phyloP scores from a whole-genome alignment of 2,329 filamentous ascomycete species.

The Apiospora aurea region DNA sequence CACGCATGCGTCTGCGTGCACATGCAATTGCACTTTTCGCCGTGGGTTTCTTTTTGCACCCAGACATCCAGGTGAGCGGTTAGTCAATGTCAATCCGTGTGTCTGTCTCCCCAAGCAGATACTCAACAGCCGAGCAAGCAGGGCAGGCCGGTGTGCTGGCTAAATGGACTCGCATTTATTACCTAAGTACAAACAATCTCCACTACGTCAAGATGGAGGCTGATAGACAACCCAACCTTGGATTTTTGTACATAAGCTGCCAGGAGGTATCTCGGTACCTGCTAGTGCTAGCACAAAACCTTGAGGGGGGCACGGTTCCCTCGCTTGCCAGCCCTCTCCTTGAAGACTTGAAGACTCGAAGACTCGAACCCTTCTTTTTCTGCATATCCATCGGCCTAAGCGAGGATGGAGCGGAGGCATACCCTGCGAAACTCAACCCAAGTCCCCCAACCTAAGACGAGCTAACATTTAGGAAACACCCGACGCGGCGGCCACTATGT shows the following conservation, averaged over 20 bases:
- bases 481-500: conserved; percentile 11
- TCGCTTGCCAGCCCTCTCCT: background rate
- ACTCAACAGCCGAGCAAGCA: background rate
- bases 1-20: background rate
- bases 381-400: conserved; percentile 1
- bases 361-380: background rate
- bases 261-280: background rate
- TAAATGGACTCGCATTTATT: conserved; percentile 2
- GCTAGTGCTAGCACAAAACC: background rate
- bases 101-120: background rate
- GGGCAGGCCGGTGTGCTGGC: background rate
- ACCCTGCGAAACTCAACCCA: background rate
- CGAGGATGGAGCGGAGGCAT: conserved; percentile 5
- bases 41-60: background rate
- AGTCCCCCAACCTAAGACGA: conserved; percentile 1
- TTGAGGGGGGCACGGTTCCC: background rate
- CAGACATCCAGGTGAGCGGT: background rate
- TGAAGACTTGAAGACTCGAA: too few relatives aligned
- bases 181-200: conserved; percentile 6
- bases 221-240: too few relatives aligned
- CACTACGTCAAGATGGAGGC: conserved; percentile 1
- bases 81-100: background rate
- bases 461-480: conserved; percentile 14
- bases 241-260: too few relatives aligned
- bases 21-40: conserved; percentile 1